Percentiles rank a stretch among this genome's conserved stretches.
Evolutionary conservation across 2,329 filamentous ascomycete species (phyloP).

Genomic region (Graphilbum sp.): DNA sequence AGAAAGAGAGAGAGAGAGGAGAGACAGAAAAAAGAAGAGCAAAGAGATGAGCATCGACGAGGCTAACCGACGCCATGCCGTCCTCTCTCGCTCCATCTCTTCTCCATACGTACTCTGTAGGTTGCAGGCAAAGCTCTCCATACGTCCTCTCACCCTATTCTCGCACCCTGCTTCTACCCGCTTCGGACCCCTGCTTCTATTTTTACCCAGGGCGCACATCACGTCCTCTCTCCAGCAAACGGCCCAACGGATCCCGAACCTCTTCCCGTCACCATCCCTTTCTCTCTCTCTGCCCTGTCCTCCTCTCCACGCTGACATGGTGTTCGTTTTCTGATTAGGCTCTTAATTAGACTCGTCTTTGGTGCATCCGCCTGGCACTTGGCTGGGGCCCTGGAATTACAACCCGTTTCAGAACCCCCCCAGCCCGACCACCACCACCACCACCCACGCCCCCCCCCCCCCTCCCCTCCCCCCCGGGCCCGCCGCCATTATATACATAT

Average conservation of each 20-base stretch:
- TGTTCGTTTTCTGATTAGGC: slow-evolving; percentile 3
- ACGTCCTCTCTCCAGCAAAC: too few species aligned
- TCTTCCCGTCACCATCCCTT: neutral
- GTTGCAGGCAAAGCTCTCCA: too few species aligned
- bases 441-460: too few species aligned
- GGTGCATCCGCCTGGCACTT: neutral
- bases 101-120: too few species aligned
- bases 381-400: neutral
- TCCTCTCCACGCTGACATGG: slow-evolving; percentile 4
- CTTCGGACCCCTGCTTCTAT: slow-evolving; percentile 3
- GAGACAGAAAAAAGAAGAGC: neutral
- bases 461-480: slow-evolving; percentile 6
- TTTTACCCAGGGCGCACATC: slow-evolving; percentile 8
- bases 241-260: too few species aligned
- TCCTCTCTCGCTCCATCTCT: too few species aligned
- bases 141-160: too few species aligned
- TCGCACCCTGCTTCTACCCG: neutral
- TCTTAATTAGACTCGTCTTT: neutral
- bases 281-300: neutral
- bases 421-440: slow-evolving; percentile 5
- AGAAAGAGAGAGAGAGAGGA: neutral
- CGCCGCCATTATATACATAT: slow-evolving; percentile 7
- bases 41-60: neutral
- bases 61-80: neutral
- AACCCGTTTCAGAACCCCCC: slow-evolving; percentile 9